These are phyloP conservation scores for Parachlorella kessleri DNA, from an alignment of 139 green algal genomes.

Conservation along the genomic window DNA sequence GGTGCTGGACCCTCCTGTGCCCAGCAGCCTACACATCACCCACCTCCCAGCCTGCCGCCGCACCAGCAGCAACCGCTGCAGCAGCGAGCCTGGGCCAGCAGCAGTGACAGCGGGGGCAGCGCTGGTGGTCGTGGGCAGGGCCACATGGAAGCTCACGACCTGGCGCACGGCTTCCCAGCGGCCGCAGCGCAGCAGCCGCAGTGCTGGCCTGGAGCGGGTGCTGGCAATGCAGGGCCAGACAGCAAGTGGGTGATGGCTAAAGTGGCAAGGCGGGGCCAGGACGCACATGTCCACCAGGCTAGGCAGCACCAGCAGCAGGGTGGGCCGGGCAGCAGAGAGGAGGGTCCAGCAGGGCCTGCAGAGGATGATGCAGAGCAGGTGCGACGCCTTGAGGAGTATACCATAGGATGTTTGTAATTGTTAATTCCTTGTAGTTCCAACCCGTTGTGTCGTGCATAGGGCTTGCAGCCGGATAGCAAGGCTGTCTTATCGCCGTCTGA, in stretches of 20 bases:
- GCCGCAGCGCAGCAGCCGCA: not conserved
- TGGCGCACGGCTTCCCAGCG: not conserved
- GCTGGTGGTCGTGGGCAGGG: not conserved
- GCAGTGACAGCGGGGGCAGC: not conserved
- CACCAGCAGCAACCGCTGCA: not conserved
- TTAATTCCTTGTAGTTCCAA: too few relatives aligned
- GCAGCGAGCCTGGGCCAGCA: not conserved
- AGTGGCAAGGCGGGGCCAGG: not conserved
- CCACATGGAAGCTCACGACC: not conserved
- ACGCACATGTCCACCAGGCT: constrained; percentile 14
- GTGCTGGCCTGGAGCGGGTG: not conserved
- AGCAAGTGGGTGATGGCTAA: constrained; percentile 15
- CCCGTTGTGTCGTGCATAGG: too few relatives aligned
- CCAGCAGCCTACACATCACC: too few relatives aligned
- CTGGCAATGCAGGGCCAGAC: not conserved
- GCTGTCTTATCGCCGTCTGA: too few relatives aligned
- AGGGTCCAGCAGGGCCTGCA: not conserved
- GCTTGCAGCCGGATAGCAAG: too few relatives aligned
- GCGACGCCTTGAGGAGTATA: too few relatives aligned
- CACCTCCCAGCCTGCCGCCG: too few relatives aligned
- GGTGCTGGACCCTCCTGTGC: too few relatives aligned
- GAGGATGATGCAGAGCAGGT: too few relatives aligned
- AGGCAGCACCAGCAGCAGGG: not conserved
- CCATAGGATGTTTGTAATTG: too few relatives aligned
- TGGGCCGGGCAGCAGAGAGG: not conserved